Evolutionary conservation across 2,329 filamentous ascomycete species (phyloP), one percentile per base, ranked within the genome.

Genomic region (Fusarium stilboides): DNA sequence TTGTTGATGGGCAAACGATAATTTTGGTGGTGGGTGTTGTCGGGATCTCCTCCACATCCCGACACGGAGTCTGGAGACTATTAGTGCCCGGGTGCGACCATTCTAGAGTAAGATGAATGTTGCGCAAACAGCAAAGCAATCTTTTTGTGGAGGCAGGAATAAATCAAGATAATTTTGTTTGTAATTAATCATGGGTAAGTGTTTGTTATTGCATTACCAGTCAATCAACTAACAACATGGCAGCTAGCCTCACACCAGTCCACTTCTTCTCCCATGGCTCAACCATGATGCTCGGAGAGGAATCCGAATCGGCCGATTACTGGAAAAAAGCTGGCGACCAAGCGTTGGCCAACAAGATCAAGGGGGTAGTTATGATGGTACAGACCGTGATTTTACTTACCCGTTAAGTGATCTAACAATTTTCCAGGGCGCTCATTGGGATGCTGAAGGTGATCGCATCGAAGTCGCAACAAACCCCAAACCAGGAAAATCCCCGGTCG

Each of bases 401-500:
- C 8, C 3, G 3, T 7, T 31, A 36, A 33, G 6, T 22, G 1
- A 6, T 19, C 34, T 44, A 10, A 62, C 2, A 6, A n/a, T 2
- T 3, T 1, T 3, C 6, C 7, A 64, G 61, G 61, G 61, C 44
- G 90, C 90, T 0, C 90, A 92, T 73, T 92, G 90, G 90, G 89
- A 88, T 50, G 83, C 84, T 3, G 75, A 82, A 10, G 83, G 84
- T 40, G 84, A 88, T 58, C 80, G 81, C 34, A 85, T 92, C 69
- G 83, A 91, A 76, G 84, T 92, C 3, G 79, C 88, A 5, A 88
- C 85, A 53, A 89, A 91, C 65, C 87, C 88, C 0, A 80, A 79
- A 1, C 90, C 89, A 1, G 77, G 64, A 17, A 92, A 91, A 75
- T 87, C 84, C 0, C 89, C 89, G 1, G 88, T 92, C 8, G 89